Conservation (phyloP, 768 basidiomycete genomes). For the Dacryopinax spathularia region DNA sequence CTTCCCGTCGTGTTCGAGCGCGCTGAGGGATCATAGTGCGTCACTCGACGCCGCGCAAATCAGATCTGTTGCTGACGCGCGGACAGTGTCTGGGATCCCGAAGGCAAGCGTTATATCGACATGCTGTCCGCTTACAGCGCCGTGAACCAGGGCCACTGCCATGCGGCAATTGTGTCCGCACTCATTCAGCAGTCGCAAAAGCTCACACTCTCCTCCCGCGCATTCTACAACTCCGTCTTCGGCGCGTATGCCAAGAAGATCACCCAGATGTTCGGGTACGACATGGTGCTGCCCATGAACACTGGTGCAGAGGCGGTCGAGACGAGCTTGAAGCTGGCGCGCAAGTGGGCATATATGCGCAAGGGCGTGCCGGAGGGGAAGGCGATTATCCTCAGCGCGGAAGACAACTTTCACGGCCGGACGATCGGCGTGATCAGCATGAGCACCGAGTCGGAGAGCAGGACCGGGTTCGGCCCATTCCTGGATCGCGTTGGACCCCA, state of each 20-base stretch:
- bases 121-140: slow-evolving; percentile 80
- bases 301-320: slow-evolving; percentile 98
- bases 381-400: slow-evolving; percentile 73
- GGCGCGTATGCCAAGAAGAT: slow-evolving; percentile 80
- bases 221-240: slow-evolving; percentile 89
- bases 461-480: slow-evolving; percentile 82
- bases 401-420: slow-evolving; percentile 91
- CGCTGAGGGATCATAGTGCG: slow-evolving; percentile 80
- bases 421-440: slow-evolving; percentile 84
- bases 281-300: slow-evolving; percentile 97
- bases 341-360: slow-evolving; percentile 92
- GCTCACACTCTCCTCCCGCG: slow-evolving; percentile 85
- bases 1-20: slow-evolving; percentile 87
- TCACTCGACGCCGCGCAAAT: slow-evolving; percentile 20
- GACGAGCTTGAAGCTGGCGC: slow-evolving; percentile 84
- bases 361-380: slow-evolving; percentile 70
- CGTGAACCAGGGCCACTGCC: slow-evolving; percentile 63
- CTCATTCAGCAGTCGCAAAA: slow-evolving; percentile 73
- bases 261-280: slow-evolving; percentile 74
- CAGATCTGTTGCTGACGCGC: slow-evolving; percentile 17
- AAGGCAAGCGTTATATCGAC: slow-evolving; percentile 92
- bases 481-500: slow-evolving; percentile 71
- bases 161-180: slow-evolving; percentile 70
- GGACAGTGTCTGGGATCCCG: slow-evolving; percentile 75
- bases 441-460: slow-evolving; percentile 88